Evolutionary conservation across 2,329 filamentous ascomycete genomes (phyloP), one percentile per base, ranked within the genome.

Genomic region (Cladosporium oxysporum): DNA sequence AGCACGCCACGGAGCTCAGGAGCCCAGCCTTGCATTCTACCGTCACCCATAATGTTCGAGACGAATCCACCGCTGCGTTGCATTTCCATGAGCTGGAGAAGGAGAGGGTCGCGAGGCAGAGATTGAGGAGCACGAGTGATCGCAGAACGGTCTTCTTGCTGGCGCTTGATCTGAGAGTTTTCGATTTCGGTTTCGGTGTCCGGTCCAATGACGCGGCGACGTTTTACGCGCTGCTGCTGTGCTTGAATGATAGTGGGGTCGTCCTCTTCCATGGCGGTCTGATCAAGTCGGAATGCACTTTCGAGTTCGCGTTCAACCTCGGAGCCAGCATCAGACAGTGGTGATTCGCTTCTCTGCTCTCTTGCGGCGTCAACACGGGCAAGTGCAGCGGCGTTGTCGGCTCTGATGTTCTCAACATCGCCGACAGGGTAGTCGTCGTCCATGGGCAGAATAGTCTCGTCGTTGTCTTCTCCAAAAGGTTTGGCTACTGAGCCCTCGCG

Each of bases 51-150:
- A 69, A 97, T 89, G 72, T 88, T 93, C 4, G 90, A 91, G 21
- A 97, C 91, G 73, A 99, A 98, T 47, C 89, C 91, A 63, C 95
- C 94, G 63, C 87, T 92, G 80, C 91, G 93, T 78, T 97, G 95
- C 85, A 97, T 90, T 72, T 93, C 92, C 83, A 97, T 90, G 26
- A 99, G 82, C 37, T 92, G 91, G 33, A 98, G 84, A 16, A 98
- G 84, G 63, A 94, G 88, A 1, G 93, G 92, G 71, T 99, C 93
- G 47, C 91, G 88, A 1, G 94, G 92, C 53, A 99, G 83, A 79
- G 96, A 97, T 0, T 89, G 88, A 7, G 91, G 88, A 1, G 90
- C 87, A 78, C 91, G 93, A 66, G 97, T 83, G 68, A 98, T 98
- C 73, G 90, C 92, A 55, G 92, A 90, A 69, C 91, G 90, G 76